Conservation (phyloP, 306 rosid species). For the Vigna radiata region DNA sequence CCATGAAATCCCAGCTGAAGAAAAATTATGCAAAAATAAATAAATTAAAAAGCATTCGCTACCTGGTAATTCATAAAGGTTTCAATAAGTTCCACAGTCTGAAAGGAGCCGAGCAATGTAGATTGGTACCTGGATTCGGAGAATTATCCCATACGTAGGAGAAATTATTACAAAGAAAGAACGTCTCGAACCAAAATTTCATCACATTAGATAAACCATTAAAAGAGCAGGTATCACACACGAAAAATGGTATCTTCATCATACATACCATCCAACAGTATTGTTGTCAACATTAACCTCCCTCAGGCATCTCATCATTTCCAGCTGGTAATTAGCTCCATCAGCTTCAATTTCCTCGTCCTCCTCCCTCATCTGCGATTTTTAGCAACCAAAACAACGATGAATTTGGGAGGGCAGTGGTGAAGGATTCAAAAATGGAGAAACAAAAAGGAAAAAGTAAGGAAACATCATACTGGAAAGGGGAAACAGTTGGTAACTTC, state of each 20-base stretch:
- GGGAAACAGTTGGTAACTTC: constrained; percentile 99
- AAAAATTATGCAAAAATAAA: not conserved
- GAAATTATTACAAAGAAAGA: constrained; percentile 6
- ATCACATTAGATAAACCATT: too few species aligned
- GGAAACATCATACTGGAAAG: constrained; percentile 69
- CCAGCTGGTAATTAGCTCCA: constrained; percentile 99
- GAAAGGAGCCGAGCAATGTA: constrained; percentile 90
- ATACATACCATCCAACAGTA: constrained; percentile 91
- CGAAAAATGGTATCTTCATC: constrained; percentile 6
- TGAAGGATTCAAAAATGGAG: not conserved
- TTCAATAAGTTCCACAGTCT: constrained; percentile 90
- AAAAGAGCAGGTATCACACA: not conserved
- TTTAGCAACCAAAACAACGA: constrained; percentile 29
- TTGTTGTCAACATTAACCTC: constrained; percentile 98
- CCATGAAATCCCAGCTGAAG: constrained; percentile 10
- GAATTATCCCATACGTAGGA: constrained; percentile 13
- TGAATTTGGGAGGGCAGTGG: not conserved
- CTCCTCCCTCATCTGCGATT: constrained; percentile 79
- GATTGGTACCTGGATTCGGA: constrained; percentile 85
- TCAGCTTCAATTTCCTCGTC: constrained; percentile 98
- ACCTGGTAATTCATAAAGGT: constrained; percentile 99
- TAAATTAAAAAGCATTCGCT: constrained; percentile 30
- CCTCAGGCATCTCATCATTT: constrained; percentile 99
- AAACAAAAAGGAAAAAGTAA: constrained; percentile 11
- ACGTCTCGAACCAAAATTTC: not conserved